These are phyloP conservation scores for Symbiotaphrina buchneri DNA, from an alignment of 495 filamentous ascomycete species.

Conservation along the genomic window DNA sequence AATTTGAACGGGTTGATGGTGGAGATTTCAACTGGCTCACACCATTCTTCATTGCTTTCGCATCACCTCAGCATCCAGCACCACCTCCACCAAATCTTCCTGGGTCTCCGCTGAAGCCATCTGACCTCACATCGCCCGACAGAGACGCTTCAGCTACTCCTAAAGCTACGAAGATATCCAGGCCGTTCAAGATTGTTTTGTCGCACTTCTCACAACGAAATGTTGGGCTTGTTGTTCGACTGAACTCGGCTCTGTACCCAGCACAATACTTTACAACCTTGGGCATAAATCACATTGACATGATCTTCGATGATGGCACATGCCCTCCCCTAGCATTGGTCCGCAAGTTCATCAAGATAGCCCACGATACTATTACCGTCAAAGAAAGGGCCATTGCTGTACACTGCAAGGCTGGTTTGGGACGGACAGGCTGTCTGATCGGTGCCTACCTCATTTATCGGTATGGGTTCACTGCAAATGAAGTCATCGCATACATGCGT, in stretches of 20 bases:
- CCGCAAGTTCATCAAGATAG: slow-evolving; percentile 77
- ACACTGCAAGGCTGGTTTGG: slow-evolving; percentile 93
- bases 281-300: slow-evolving; percentile 87
- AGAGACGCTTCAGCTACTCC: too few species aligned
- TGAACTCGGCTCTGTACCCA: slow-evolving; percentile 91
- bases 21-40: slow-evolving; percentile 99
- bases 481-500: slow-evolving; percentile 96
- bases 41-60: slow-evolving; percentile 85
- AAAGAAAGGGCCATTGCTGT: slow-evolving; percentile 81
- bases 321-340: slow-evolving; percentile 76
- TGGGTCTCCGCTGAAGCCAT: slow-evolving; percentile 51
- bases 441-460: slow-evolving; percentile 95
- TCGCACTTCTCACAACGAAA: slow-evolving; percentile 67
- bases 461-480: slow-evolving; percentile 95
- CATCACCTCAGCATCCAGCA: slow-evolving; percentile 71
- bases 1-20: slow-evolving; percentile 86
- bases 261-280: slow-evolving; percentile 87
- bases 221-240: slow-evolving; percentile 78
- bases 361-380: slow-evolving; percentile 79
- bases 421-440: slow-evolving; percentile 90
- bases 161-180: slow-evolving; percentile 36
- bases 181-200: slow-evolving; percentile 87
- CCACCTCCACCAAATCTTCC: slow-evolving; percentile 46
- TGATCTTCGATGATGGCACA: slow-evolving; percentile 98
- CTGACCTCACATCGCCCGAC: too few species aligned